Percentiles rank a stretch among this genome's conserved stretches.
These are phyloP conservation scores for Mollisia scopiformis DNA, from an alignment of 2,329 filamentous ascomycete genomes.

Conservation along the genomic window DNA sequence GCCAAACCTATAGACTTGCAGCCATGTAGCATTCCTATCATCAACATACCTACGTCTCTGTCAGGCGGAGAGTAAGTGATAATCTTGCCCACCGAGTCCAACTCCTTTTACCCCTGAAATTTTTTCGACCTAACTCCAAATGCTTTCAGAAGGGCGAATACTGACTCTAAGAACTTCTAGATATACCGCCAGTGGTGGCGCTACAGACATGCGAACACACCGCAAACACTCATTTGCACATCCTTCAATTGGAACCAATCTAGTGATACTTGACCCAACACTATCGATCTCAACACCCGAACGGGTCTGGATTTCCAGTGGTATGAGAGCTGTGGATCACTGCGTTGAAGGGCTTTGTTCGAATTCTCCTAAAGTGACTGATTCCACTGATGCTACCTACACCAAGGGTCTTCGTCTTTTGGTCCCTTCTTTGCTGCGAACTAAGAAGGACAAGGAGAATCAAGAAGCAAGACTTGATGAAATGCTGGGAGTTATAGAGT, in stretches of 20 bases:
- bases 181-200: background rate
- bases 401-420: background rate
- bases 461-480: background rate
- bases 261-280: background rate
- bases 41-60: background rate
- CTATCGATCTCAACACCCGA: background rate
- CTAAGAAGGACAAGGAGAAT: constrained; percentile 1
- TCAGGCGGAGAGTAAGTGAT: background rate
- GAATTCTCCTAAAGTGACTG: background rate
- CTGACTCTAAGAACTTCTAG: too few relatives aligned
- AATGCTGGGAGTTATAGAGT: background rate
- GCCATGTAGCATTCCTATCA: background rate
- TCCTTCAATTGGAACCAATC: background rate
- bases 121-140: too few relatives aligned
- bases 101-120: too few relatives aligned
- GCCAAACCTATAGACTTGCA: constrained; percentile 4
- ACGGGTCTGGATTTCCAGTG: background rate
- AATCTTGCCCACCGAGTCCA: too few relatives aligned
- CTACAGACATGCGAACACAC: background rate
- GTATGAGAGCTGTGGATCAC: background rate
- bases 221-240: background rate
- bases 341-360: background rate
- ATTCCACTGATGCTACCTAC: background rate
- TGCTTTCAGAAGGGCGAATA: too few relatives aligned
- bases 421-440: background rate